Evolutionary conservation across 2,329 filamentous ascomycete genomes (phyloP), one percentile per base, ranked within the genome.

Genomic region (Gnomoniopsis sp.): DNA sequence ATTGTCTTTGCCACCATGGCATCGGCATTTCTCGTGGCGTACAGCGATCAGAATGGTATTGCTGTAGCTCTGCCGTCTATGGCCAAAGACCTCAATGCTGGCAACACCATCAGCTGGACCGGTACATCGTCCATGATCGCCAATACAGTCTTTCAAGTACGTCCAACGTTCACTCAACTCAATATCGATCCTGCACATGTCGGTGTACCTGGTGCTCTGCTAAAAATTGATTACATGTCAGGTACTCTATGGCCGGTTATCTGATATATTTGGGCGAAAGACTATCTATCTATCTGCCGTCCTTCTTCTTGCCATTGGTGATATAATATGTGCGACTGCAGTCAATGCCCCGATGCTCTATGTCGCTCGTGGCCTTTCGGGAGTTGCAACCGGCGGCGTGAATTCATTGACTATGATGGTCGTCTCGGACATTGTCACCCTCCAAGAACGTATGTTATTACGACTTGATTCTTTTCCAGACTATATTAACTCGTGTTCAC

Each of bases 41-140:
- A 74, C 56, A 65, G 76, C 53, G 71, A 77, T 65, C 68, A 77
- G 61, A 69, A 72, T 22, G 65, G 68, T 19, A 68, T 75, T 2
- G 68, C 68, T 1, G 72, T 71, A 0, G 68, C 71, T 0, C 63
- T 71, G 0, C 73, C 77, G 2, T 75, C 77, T 2, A 76, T 75
- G 1, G 70, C 71, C 0, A 59, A 53, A 4, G 70, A 71, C 0
- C 62, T 75, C 0, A 58, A 69, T 30, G 69, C 71, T 0, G 69
- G 67, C 1, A 64, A 69, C 1, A 68, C 71, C 3, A 71, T 66
- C 4, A 69, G 68, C 0, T 74, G 72, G 72, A 67, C 72, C 1
- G 72, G 72, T 19, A 72, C 69, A n/a, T 74, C 67, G 50, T 76
- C 67, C 51, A 69, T 71, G 15, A 68, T 75, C 15, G 72, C 74